These are phyloP conservation scores for Beta vulgaris DNA, from an alignment of 148 eudicot genomes.

Conservation along the genomic window DNA sequence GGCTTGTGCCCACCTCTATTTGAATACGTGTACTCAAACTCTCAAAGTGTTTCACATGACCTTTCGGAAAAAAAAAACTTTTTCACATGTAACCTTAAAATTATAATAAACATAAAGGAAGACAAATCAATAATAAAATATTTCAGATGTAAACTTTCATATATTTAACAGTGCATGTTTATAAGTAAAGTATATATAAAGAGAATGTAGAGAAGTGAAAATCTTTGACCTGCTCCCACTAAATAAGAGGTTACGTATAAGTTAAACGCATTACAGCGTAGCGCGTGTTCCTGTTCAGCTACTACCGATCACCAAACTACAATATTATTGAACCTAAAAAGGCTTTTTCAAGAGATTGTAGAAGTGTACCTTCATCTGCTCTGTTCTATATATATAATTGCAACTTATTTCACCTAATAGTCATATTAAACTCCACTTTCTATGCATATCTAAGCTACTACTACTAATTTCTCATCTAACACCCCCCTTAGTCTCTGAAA, in stretches of 20 bases:
- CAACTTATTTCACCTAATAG: constrained; percentile 3
- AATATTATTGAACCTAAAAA: not conserved
- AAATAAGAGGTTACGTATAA: constrained; percentile 21
- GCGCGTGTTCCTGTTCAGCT: constrained; percentile 22
- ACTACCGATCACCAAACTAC: constrained; percentile 17
- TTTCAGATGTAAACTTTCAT: no score
- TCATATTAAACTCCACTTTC: not conserved
- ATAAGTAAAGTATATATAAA: not conserved
- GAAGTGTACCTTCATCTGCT: not conserved
- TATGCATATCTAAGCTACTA: not conserved
- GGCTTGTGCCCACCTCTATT: no score
- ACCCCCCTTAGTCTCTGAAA: not conserved
- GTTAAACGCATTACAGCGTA: not conserved
- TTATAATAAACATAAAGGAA: no score
- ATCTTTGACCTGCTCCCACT: not conserved
- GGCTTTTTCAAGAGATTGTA: not conserved
- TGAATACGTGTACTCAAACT: no score
- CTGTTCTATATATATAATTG: constrained; percentile 5
- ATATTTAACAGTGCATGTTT: no score
- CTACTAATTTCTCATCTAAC: not conserved
- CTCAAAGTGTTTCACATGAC: no score
- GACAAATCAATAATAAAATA: no score
- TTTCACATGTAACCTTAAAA: no score
- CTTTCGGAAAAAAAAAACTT: no score
- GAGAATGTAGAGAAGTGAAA: not conserved